These are phyloP conservation scores for Centrapalus pauciflorus DNA, from an alignment of 129 eudicot species.

Conservation along the genomic window DNA sequence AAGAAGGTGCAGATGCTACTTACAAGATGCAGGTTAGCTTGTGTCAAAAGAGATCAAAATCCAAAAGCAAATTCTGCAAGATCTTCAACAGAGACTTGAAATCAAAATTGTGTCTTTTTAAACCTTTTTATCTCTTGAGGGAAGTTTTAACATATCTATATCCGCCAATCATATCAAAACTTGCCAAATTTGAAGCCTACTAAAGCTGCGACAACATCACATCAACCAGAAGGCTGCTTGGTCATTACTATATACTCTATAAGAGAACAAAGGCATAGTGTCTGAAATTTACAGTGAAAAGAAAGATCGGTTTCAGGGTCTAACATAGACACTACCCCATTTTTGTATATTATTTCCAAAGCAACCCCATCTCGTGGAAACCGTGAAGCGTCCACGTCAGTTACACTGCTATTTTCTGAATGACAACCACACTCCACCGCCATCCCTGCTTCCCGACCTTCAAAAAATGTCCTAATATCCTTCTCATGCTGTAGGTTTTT, in stretches of 20 bases:
- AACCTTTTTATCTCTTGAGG: constrained; percentile 16
- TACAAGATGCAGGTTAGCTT: neutral
- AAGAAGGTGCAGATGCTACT: constrained; percentile 6
- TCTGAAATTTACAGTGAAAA: constrained; percentile 80
- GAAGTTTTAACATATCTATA: constrained; percentile 13
- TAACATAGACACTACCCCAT: constrained; percentile 53
- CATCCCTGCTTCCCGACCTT: constrained; percentile 19
- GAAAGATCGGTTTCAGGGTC: constrained; percentile 43
- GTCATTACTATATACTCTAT: constrained; percentile 63
- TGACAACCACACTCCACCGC: constrained; percentile 60
- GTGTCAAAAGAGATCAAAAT: neutral
- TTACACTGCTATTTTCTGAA: constrained; percentile 23
- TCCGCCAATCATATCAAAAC: constrained; percentile 41
- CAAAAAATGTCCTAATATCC: constrained; percentile 1
- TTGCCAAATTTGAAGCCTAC: constrained; percentile 38
- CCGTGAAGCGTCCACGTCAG: too few relatives aligned
- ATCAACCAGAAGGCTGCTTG: constrained; percentile 48
- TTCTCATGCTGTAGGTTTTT: constrained; percentile 1
- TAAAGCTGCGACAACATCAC: neutral
- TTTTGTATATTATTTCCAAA: constrained; percentile 43
- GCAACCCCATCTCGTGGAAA: constrained; percentile 24
- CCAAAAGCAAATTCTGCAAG: constrained; percentile 3
- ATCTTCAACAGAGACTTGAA: neutral
- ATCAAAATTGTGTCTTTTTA: constrained; percentile 17
- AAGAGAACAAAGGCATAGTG: constrained; percentile 81